phyloP scores from a whole-genome alignment of 768 basidiomycete species.

The Pholiota molesta region DNA sequence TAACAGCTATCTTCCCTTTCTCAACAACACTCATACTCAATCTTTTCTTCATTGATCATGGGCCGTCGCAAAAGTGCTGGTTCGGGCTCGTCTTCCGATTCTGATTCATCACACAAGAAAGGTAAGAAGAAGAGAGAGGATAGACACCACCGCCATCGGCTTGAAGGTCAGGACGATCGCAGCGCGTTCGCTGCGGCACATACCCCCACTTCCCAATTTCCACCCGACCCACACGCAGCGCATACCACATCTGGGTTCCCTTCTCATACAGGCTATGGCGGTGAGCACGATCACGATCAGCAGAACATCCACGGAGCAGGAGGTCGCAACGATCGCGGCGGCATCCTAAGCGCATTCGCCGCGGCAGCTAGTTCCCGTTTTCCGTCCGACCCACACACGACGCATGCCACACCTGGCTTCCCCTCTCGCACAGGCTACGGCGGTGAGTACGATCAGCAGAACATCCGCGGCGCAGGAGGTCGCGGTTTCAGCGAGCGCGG shows the following conservation, averaged over 20 bases:
- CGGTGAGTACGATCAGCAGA: neutral
- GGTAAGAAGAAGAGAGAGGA: constrained; percentile 30
- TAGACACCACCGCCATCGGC: constrained; percentile 25
- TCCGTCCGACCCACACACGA: no score
- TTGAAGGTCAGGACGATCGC: neutral
- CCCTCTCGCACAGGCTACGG: no score
- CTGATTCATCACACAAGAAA: constrained; percentile 28
- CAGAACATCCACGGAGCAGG: neutral
- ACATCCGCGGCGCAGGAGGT: constrained; percentile 6
- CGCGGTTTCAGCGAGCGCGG: no score
- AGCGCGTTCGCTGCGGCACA: neutral
- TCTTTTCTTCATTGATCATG: constrained; percentile 3
- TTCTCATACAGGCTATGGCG: neutral
- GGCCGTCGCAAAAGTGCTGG: constrained; percentile 29
- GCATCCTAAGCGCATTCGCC: no score
- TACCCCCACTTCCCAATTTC: neutral
- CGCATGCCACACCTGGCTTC: no score
- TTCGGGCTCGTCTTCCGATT: constrained; percentile 15
- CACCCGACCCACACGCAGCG: neutral
- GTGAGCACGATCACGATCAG: neutral
- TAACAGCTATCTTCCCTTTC: no score
- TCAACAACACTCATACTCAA: neutral
- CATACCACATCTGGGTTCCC: neutral
- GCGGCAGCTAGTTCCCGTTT: no score
- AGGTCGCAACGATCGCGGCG: no score